Percentiles rank a stretch among this genome's conserved stretches.
Evolutionary conservation across 2,329 filamentous ascomycete species (phyloP).

Genomic region (Sporothrix protearum): DNA sequence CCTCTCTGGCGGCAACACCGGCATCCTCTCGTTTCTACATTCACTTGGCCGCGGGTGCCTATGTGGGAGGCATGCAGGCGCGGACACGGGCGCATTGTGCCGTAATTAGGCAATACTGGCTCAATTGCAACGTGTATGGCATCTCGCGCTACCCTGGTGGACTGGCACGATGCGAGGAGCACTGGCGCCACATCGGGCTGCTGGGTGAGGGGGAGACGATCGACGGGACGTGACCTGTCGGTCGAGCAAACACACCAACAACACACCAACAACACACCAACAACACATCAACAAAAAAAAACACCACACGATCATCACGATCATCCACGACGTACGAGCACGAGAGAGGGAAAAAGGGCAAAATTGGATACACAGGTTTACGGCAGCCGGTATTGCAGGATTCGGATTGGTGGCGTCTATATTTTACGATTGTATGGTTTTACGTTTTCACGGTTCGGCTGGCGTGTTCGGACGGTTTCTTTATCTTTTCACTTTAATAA

Average conservation of each 20-base stretch:
- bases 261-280: not conserved
- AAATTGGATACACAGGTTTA: not conserved
- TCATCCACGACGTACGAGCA: not conserved
- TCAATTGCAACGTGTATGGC: conserved; percentile 37
- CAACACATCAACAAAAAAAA: not conserved
- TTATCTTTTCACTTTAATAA: not conserved
- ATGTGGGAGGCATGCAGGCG: conserved; percentile 39
- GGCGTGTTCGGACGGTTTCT: not conserved
- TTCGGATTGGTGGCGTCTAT: not conserved
- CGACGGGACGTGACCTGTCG: not conserved
- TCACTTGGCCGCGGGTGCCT: conserved; percentile 40
- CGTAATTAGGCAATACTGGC: conserved; percentile 39
- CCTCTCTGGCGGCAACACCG: conserved; percentile 34
- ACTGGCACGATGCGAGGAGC: conserved; percentile 23
- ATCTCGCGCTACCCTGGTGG: conserved; percentile 37
- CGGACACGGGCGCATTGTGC: conserved; percentile 36
- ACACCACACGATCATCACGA: not conserved
- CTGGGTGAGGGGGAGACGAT: not conserved
- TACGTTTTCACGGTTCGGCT: not conserved
- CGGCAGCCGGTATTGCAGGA: not conserved
- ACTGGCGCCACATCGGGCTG: conserved; percentile 24
- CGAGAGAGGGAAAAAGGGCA: not conserved
- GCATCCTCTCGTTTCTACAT: conserved; percentile 39
- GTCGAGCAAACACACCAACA: not conserved
- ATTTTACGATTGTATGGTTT: not conserved